Conservation (phyloP, 192 early-diverging fungal species). For the Coemansia erecta region DNA sequence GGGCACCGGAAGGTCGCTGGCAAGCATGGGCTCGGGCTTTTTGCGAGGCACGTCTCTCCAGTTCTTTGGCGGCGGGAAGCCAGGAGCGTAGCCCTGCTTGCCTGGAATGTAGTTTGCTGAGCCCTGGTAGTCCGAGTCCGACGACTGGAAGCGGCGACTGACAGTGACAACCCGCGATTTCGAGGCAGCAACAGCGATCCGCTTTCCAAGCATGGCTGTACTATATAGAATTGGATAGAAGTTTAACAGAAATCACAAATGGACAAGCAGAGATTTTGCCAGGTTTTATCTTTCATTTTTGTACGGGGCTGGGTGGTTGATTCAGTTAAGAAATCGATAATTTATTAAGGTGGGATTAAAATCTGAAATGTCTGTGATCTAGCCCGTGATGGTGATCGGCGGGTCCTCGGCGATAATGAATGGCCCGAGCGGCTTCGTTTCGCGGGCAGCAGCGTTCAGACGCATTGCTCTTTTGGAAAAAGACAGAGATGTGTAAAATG, state of each 20-base stretch:
- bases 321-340: too few relatives aligned
- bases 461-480: background rate
- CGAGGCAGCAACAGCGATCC: background rate
- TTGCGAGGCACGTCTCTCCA: constrained; percentile 12
- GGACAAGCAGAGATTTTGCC: background rate
- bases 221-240: background rate
- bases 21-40: constrained; percentile 8
- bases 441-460: constrained; percentile 1
- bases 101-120: constrained; percentile 44
- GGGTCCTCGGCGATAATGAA: constrained; percentile 12
- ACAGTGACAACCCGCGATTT: background rate
- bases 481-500: background rate
- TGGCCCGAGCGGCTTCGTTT: constrained; percentile 14
- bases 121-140: constrained; percentile 17
- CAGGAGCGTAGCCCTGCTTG: constrained; percentile 52
- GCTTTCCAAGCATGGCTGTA: background rate
- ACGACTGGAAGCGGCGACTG: background rate
- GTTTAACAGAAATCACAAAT: background rate
- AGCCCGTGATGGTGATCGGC: background rate
- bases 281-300: too few relatives aligned
- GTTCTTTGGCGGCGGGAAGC: constrained; percentile 47
- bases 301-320: too few relatives aligned
- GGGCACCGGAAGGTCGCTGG: constrained; percentile 24
- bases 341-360: too few relatives aligned
- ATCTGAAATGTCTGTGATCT: too few relatives aligned